Evolutionary conservation across 1,139 yeast species (phyloP).

Genomic region (Nakaseomyces bracarensis): DNA sequence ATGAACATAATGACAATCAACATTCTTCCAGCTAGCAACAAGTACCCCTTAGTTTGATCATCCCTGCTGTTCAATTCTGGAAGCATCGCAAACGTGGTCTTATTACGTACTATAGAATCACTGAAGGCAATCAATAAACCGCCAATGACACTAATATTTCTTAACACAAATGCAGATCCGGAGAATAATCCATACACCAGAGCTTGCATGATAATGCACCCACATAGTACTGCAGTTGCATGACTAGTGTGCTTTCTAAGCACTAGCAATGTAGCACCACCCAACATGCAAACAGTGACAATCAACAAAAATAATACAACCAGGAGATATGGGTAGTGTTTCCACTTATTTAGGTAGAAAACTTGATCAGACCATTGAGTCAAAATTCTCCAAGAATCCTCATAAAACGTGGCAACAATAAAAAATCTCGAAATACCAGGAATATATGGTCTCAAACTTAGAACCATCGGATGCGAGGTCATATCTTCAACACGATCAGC

Average conservation of each 20-base stretch:
- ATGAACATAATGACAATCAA: constrained; percentile 77
- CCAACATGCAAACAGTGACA: constrained; percentile 64
- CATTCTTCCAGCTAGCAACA: constrained; percentile 81
- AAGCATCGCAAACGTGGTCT: constrained; percentile 78
- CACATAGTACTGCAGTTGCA: constrained; percentile 64
- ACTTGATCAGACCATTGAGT: constrained; percentile 92
- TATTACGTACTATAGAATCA: constrained; percentile 77
- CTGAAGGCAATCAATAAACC: constrained; percentile 84
- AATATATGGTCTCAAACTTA: constrained; percentile 52
- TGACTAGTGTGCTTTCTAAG: constrained; percentile 60
- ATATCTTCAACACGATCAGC: constrained; percentile 32
- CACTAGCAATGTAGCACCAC: constrained; percentile 66
- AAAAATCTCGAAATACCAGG: constrained; percentile 85
- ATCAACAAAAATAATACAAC: constrained; percentile 59
- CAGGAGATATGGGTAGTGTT: constrained; percentile 71
- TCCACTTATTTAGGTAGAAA: constrained; percentile 69
- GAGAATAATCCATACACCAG: constrained; percentile 79
- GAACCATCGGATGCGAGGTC: constrained; percentile 35
- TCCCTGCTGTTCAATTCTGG: constrained; percentile 74
- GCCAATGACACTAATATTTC: constrained; percentile 87
- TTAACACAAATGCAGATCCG: constrained; percentile 71
- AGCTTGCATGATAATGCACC: constrained; percentile 79
- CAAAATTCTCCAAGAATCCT: constrained; percentile 76
- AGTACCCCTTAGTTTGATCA: constrained; percentile 70
- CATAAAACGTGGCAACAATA: constrained; percentile 90